phyloP scores from a whole-genome alignment of 192 early-diverging fungal species.

The Linderina pennispora region DNA sequence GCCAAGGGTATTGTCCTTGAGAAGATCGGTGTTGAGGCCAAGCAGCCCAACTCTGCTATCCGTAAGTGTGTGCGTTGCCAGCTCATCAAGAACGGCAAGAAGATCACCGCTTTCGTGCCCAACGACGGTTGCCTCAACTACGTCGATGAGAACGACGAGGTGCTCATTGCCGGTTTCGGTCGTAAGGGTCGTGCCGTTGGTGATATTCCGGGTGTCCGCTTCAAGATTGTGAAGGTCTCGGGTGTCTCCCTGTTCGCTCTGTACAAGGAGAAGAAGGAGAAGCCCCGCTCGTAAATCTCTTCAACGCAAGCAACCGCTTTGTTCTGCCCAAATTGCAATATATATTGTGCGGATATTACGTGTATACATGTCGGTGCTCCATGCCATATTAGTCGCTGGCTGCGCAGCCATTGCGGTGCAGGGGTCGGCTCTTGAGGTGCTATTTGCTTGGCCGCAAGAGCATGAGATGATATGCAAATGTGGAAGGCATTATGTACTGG shows the following conservation, averaged over 20 bases:
- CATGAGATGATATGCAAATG: too few species aligned
- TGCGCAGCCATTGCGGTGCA: too few species aligned
- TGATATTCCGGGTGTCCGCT: constrained; percentile 99
- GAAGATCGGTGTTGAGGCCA: constrained; percentile 99
- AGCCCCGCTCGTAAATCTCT: constrained; percentile 81
- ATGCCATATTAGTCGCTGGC: too few species aligned
- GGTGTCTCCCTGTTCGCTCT: constrained; percentile 98
- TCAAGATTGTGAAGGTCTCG: constrained; percentile 99
- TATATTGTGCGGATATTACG: too few species aligned
- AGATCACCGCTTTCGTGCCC: constrained; percentile 99
- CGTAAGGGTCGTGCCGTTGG: constrained; percentile 98
- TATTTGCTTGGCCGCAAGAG: too few species aligned
- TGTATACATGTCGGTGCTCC: too few species aligned
- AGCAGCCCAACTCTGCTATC: constrained; percentile 99
- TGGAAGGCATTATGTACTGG: too few species aligned
- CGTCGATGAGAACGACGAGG: constrained; percentile 99
- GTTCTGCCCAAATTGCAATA: constrained; percentile 9
- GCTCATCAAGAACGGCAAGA: constrained; percentile 99
- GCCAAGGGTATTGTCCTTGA: constrained; percentile 99
- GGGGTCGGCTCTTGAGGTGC: too few species aligned
- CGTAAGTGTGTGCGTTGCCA: constrained; percentile 99
- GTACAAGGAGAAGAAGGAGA: constrained; percentile 99
- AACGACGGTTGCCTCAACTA: constrained; percentile 99
- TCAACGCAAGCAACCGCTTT: neutral
- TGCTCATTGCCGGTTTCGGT: constrained; percentile 99